These are phyloP conservation scores for Apophysomyces variabilis DNA, from an alignment of 371 early-diverging fungal genomes.

Conservation along the genomic window DNA sequence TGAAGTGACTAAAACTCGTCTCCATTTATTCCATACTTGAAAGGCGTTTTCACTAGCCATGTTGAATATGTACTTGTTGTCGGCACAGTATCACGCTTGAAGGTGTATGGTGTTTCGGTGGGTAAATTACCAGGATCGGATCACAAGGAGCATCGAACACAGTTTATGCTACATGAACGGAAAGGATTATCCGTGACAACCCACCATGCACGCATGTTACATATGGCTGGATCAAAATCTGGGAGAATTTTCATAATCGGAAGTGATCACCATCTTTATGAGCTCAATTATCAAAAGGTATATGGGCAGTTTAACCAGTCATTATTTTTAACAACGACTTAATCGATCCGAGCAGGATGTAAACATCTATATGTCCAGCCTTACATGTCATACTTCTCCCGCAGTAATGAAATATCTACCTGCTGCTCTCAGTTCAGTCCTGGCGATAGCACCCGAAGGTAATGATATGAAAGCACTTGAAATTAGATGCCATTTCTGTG, in stretches of 20 bases:
- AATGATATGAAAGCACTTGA: neutral
- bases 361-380: neutral
- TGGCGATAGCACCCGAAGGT: neutral
- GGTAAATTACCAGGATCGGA: neutral
- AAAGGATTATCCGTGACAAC: constrained; percentile 49
- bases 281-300: constrained; percentile 53
- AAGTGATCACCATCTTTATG: constrained; percentile 81
- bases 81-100: constrained; percentile 81
- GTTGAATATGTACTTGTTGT: constrained; percentile 80
- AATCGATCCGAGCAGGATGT: neutral
- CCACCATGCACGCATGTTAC: constrained; percentile 73
- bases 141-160: neutral
- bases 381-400: neutral
- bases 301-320: neutral
- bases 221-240: constrained; percentile 69
- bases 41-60: constrained; percentile 75
- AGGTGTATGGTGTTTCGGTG: constrained; percentile 70
- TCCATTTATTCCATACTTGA: too few species aligned
- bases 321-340: neutral
- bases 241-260: constrained; percentile 88
- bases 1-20: too few species aligned
- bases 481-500: constrained; percentile 16
- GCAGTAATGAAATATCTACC: neutral
- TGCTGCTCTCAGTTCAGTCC: neutral
- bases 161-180: neutral